phyloP scores from a whole-genome alignment of 305 asterid genomes.

The Solanum chacoense region DNA sequence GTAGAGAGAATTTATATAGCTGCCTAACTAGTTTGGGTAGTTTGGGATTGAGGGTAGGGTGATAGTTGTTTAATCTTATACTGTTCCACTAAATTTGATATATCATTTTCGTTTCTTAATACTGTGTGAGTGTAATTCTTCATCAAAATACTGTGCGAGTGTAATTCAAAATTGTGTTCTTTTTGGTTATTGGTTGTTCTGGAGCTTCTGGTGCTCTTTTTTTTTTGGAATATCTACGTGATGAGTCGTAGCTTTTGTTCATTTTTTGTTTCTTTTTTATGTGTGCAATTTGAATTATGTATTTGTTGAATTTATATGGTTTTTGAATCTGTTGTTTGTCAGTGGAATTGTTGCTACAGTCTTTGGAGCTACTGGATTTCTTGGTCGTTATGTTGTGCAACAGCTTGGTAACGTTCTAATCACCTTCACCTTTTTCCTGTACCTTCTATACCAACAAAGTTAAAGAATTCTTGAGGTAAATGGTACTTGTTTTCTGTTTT shows the following conservation, averaged over 20 bases:
- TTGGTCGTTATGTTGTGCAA: conserved; percentile 91
- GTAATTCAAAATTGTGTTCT: neutral
- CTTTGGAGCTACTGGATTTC: conserved; percentile 96
- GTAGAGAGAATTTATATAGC: neutral
- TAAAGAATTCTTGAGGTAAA: neutral
- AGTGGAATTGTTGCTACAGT: conserved; percentile 95
- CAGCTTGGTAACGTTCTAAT: conserved; percentile 49
- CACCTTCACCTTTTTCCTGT: neutral
- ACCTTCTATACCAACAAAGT: neutral
- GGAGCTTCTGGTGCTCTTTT: neutral
- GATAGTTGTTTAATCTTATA: neutral
- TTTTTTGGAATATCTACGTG: neutral
- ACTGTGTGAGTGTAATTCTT: neutral
- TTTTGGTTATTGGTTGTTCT: neutral
- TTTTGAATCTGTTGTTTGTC: conserved; percentile 19
- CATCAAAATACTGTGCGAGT: neutral
- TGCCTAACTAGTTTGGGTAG: neutral
- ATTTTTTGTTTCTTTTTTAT: neutral
- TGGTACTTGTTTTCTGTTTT: neutral
- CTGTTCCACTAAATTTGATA: neutral
- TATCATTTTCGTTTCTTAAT: neutral
- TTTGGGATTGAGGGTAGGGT: neutral
- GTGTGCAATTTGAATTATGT: neutral
- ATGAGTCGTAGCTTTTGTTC: neutral
- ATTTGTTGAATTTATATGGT: neutral